Evolutionary conservation across 2,329 filamentous ascomycete species (phyloP), one percentile per base, ranked within the genome.

Genomic region (Fusarium poae): DNA sequence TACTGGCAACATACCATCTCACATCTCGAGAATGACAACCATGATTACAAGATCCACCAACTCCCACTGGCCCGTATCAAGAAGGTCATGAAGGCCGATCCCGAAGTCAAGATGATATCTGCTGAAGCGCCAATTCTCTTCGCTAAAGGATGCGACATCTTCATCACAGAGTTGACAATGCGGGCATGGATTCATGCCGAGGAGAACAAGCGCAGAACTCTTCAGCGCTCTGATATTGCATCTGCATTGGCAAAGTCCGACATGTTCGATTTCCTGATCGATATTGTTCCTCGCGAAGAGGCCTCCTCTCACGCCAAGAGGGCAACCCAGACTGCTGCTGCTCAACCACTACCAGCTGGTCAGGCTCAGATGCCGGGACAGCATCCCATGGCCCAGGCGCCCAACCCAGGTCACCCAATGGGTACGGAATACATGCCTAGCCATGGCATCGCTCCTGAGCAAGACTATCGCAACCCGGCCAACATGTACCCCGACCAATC

Each of bases 251-350:
- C 93, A 63, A 99, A 99, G 82, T 97, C 94, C 23, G 96, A 99
- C 82, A 99, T 99, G 96, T 99, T 99, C 79, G 96, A 99, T 82
- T 99, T 99, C 82, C 85, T 99, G 62, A 99, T 99, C 78, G 96
- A 99, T 77, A 99, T 99, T 66, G 96, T 99, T 8, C 96, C 96
- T 5, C 91, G 96, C 53, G 96, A 99, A 79, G 96, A 99, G 79
- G 94, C 95, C 35, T 87, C 92, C 12, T 89, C 91, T 23, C 93
- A 94, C 77, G 88, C 94, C 40, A 97, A 97, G 83, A 86, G 94
- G 69, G 85, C 89, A 43, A 83, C 84, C 10, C 85, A 88, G 66
- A 79, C 84, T 35, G 71, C 79, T 34, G 76, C 80, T 20, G 74
- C 79, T 16, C 82, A 82, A 55, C 76, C 82, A 74, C 79, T 84